These are phyloP conservation scores for Dactylellina sp. DNA, from an alignment of 2,329 filamentous ascomycete genomes.

Conservation along the genomic window DNA sequence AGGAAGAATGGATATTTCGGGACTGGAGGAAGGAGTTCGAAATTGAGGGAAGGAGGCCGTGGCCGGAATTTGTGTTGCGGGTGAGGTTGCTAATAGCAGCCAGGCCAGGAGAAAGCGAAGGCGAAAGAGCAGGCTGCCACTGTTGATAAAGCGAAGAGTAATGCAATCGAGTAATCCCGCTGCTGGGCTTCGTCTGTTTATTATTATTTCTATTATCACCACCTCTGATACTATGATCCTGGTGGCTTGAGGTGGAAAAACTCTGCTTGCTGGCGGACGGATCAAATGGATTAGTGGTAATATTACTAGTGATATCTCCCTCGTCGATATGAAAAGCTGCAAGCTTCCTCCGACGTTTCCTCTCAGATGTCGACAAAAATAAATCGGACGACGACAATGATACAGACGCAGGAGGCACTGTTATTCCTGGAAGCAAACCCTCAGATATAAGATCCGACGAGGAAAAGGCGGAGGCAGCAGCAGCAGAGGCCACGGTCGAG, in stretches of 20 bases:
- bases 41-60: background rate
- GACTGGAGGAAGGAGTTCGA: background rate
- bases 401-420: slow-evolving; percentile 5
- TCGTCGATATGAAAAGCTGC: too few species aligned
- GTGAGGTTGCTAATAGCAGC: slow-evolving; percentile 36
- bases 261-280: slow-evolving; percentile 12
- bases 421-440: background rate
- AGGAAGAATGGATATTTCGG: background rate
- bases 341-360: too few species aligned
- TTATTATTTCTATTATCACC: background rate
- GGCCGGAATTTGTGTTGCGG: slow-evolving; percentile 28
- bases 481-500: slow-evolving; percentile 35
- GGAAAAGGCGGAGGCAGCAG: too few species aligned
- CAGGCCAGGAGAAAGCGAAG: background rate
- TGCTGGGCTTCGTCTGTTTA: background rate
- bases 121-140: background rate
- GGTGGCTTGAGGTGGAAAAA: slow-evolving; percentile 45
- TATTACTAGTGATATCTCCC: background rate
- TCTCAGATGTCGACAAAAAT: too few species aligned
- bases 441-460: slow-evolving; percentile 16
- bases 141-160: slow-evolving; percentile 38
- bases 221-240: background rate
- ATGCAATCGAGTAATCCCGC: slow-evolving; percentile 40
- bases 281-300: background rate
- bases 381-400: background rate